Percentiles rank a stretch among this genome's conserved stretches.
Conservation (phyloP, 129 eudicot genomes). For the Flaveria bidentis region DNA sequence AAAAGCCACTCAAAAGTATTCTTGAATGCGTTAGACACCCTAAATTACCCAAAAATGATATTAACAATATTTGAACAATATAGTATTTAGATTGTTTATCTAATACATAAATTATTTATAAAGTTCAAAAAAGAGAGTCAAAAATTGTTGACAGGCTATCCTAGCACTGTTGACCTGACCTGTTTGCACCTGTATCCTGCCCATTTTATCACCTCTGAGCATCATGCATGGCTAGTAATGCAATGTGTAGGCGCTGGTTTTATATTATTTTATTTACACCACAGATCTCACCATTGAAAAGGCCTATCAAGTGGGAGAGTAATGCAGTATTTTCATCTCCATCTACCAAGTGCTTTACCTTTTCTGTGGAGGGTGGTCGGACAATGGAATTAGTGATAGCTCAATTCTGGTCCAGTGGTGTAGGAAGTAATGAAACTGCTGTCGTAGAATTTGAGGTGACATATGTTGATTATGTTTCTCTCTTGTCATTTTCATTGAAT, state of each 20-base stretch:
- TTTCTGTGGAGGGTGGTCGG: conserved; percentile 79
- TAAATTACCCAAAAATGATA: too few species aligned
- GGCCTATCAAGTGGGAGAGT: conserved; percentile 89
- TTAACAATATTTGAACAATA: neutral
- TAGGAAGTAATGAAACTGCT: conserved; percentile 83
- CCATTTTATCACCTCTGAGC: neutral
- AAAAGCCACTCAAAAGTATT: neutral
- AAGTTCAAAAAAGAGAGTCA: neutral
- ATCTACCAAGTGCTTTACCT: conserved; percentile 81
- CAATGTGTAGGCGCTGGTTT: conserved; percentile 32
- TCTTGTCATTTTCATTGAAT: conserved; percentile 6
- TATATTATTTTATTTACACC: conserved; percentile 4
- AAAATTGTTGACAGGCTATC: neutral
- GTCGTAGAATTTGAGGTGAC: conserved; percentile 86
- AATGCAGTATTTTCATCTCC: conserved; percentile 82
- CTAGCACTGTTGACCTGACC: neutral
- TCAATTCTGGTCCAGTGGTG: conserved; percentile 99
- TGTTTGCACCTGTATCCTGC: neutral
- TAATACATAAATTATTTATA: neutral
- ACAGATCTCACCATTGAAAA: conserved; percentile 82
- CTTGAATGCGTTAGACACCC: too few species aligned
- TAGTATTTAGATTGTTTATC: neutral
- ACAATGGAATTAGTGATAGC: conserved; percentile 95
- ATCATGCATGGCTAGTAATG: conserved; percentile 13
- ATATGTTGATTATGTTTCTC: conserved; percentile 17